A percentile compares a stretch with the other conserved stretches of the same genome.
Conservation (phyloP, 106 monocot species). For the Amphibolis antarctica region DNA sequence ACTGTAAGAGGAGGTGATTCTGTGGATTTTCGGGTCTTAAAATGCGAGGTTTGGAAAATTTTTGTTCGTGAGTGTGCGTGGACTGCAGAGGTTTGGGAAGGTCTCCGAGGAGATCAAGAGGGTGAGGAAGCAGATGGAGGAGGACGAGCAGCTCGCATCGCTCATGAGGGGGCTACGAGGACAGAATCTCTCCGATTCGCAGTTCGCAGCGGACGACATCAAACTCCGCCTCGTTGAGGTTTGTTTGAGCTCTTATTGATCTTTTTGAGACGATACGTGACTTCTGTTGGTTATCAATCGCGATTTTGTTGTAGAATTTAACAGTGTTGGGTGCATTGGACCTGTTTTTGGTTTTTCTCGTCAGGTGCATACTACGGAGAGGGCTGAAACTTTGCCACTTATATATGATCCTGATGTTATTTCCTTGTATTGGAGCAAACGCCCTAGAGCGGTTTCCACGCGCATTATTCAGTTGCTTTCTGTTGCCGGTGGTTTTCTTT, state of each 20-base stretch:
- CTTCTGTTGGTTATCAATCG: background rate
- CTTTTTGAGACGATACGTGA: background rate
- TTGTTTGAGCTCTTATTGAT: background rate
- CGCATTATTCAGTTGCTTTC: conserved; percentile 81
- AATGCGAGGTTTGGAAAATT: background rate
- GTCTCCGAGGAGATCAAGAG: conserved; percentile 80
- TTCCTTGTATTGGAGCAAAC: conserved; percentile 73
- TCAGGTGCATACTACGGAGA: conserved; percentile 38
- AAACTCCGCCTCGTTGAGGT: conserved; percentile 90
- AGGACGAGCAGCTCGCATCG: conserved; percentile 79
- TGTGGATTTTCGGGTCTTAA: background rate
- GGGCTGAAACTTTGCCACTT: conserved; percentile 53
- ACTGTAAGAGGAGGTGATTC: conserved; percentile 3
- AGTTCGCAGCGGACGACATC: conserved; percentile 85
- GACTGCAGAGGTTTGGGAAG: conserved; percentile 56
- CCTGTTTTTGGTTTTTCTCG: background rate
- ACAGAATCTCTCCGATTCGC: conserved; percentile 76
- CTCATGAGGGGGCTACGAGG: conserved; percentile 93
- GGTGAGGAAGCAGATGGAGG: conserved; percentile 91
- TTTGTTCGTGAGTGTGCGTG: background rate
- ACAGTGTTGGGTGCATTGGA: background rate
- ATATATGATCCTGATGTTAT: conserved; percentile 87
- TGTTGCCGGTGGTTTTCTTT: conserved; percentile 93
- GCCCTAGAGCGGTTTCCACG: conserved; percentile 88
- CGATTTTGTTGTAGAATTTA: no score